Evolutionary conservation across 2,329 filamentous ascomycete genomes (phyloP), one percentile per base, ranked within the genome.

Genomic region (Aspergillus novofumigatus): DNA sequence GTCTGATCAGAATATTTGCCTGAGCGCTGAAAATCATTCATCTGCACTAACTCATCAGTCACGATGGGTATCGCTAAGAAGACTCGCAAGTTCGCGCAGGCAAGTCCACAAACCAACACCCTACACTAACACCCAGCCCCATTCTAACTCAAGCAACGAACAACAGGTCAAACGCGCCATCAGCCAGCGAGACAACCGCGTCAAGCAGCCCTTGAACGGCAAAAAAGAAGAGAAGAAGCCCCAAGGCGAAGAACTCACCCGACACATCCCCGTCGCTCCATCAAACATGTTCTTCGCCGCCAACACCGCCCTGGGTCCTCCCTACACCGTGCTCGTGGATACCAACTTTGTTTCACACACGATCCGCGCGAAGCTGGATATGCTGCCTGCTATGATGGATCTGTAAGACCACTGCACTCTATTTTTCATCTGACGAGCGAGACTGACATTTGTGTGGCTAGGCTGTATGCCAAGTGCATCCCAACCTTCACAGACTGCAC

Each of bases 311-410:
- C 85, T 97, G 48, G 86, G 90, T 10, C 91, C 92, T 3, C 91
- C 92, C 1, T 95, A 96, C 79, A 81, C 79, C 51, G 83, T 93
- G 56, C 84, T 95, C 9, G 83, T 94, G 69, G 91, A 96, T 74
- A 93, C 91, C 73, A 96, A 96, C 72, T 96, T 96, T 71, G 83
- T 96, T 61, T 91, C 87, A 42, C 92, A 96, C 75, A 94, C 92
- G 0, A 90, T 97, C 1, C 90, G 92, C 74, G 86, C 89, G 65
- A 97, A 99, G 78, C 84, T 97, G 21, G 91, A 92, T 35, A 79
- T 97, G 11, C 82, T 96, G 21, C 88, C 93, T 59, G 87, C 88
- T 3, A 90, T 97, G 80, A 96, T 97, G 91, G 92, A 97, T 73
- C 89, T 66, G 64, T 66, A 49, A 53, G 63, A 42, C 41, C 49